phyloP scores from a whole-genome alignment of 208 protist genomes.

The Acanthamoeba royreba region DNA sequence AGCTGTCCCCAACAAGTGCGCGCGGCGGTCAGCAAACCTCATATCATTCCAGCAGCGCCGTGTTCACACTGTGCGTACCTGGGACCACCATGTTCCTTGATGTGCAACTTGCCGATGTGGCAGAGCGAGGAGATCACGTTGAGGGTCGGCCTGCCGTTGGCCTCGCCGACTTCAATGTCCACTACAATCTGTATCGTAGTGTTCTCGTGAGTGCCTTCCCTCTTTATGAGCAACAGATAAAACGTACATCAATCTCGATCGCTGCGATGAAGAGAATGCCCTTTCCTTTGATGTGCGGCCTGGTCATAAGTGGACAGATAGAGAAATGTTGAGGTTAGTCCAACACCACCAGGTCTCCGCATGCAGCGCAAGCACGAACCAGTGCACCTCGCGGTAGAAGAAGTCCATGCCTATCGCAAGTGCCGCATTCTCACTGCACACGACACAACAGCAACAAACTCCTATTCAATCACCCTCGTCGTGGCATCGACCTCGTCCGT shows the following conservation, averaged over 20 bases:
- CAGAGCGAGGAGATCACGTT: not conserved
- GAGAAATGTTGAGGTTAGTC: not conserved
- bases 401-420: not conserved
- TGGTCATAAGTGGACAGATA: not conserved
- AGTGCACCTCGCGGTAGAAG: not conserved
- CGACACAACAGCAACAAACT: not conserved
- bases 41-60: not conserved
- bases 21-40: too few relatives aligned
- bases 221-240: not conserved
- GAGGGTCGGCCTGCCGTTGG: not conserved
- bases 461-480: not conserved
- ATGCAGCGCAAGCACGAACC: not conserved
- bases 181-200: not conserved
- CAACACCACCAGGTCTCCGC: not conserved
- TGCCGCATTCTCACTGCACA: not conserved
- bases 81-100: not conserved
- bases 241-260: not conserved
- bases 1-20: not conserved
- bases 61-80: not conserved
- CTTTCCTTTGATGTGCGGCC: conserved; percentile 3
- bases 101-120: not conserved
- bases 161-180: not conserved
- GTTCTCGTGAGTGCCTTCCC: too few relatives aligned
- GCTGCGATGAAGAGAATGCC: not conserved
- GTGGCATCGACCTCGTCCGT: not conserved